Evolutionary conservation across 2,329 filamentous ascomycete genomes (phyloP).

Genomic region (Chrysosporium keratinophilum): DNA sequence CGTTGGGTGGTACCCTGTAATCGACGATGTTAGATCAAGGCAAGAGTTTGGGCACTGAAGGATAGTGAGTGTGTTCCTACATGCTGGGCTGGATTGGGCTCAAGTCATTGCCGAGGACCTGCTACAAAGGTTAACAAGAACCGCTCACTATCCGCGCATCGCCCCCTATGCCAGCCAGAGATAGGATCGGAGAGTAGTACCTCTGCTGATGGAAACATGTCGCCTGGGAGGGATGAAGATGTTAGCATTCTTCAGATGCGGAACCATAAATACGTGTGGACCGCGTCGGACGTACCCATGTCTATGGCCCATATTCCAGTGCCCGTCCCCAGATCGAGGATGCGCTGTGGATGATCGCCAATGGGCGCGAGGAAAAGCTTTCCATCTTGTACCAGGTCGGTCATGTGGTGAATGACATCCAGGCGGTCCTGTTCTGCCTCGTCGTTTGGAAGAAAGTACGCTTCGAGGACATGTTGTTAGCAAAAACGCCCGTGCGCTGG

Average conservation of each 20-base stretch:
- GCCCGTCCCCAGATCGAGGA: constrained; percentile 45
- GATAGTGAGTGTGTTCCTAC: constrained; percentile 15
- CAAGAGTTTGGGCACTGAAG: too few relatives aligned
- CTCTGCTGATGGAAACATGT: not conserved
- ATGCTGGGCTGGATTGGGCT: constrained; percentile 8
- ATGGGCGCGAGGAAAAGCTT: constrained; percentile 33
- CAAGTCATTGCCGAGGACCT: constrained; percentile 4
- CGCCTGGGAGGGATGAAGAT: constrained; percentile 4
- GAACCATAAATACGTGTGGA: not conserved
- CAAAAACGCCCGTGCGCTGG: too few relatives aligned
- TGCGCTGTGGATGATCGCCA: constrained; percentile 27
- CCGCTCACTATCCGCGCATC: not conserved
- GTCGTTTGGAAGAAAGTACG: constrained; percentile 24
- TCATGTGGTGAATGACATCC: constrained; percentile 30
- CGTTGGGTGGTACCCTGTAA: constrained; percentile 47
- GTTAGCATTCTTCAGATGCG: not conserved
- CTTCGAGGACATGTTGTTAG: too few relatives aligned
- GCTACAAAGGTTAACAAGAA: not conserved
- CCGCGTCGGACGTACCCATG: constrained; percentile 16
- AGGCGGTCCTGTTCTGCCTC: constrained; percentile 28
- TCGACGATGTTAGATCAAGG: too few relatives aligned
- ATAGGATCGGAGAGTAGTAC: too few relatives aligned
- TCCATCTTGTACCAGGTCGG: constrained; percentile 30
- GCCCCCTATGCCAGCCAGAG: not conserved
- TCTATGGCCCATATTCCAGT: constrained; percentile 31